Evolutionary conservation across 805 yeast genomes (phyloP), one percentile per base, ranked within the genome.

Genomic region (Monosporozyma yasuniensis): DNA sequence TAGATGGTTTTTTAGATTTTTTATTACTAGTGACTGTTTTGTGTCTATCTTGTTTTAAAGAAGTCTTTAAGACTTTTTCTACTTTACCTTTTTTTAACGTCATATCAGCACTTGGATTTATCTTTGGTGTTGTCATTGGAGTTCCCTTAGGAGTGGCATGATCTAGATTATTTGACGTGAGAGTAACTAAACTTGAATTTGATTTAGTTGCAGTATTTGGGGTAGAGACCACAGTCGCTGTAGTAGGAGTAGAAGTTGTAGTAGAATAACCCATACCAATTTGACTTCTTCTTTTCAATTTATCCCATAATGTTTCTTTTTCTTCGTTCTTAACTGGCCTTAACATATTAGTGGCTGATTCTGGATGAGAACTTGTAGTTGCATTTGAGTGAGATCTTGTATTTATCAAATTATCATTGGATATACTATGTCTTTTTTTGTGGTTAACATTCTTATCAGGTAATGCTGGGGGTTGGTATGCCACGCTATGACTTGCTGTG

Each of bases 271-370:
- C 42, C 12, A 19, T 49, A 3, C 49, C 49, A 34, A 56, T 50
- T 47, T 60, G 64, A 44, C 63, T 58, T 48, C 56, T 60, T 47
- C 65, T 55, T 42, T 58, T 63, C 19, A 63, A 38, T 39, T 64
- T 64, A 9, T 56, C 59, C 68, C 68, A 64, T 12, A 63, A 28
- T 7, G 59, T 53, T 14, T 54, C 54, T 41, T 57, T 63, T 19
- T 63, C 66, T 25, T 63, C 67, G 18, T 49, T 25, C 3, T 51
- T 50, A 3, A 57, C 52, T 4, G 59, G 53, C 16, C 44, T 22
- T 19, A 47, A 28, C 39, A 32, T n/a, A 22, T n/a, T 35, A 7
- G 16, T 21, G 3, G 46, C 11, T 11, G 35, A 7, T 18, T 44
- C 46, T 9, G 47, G 21, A 21, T 34, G 37, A 1, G 52, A 32